Conservation (phyloP, 441 rosid species). For the Cnidoscolus chayamansa region DNA sequence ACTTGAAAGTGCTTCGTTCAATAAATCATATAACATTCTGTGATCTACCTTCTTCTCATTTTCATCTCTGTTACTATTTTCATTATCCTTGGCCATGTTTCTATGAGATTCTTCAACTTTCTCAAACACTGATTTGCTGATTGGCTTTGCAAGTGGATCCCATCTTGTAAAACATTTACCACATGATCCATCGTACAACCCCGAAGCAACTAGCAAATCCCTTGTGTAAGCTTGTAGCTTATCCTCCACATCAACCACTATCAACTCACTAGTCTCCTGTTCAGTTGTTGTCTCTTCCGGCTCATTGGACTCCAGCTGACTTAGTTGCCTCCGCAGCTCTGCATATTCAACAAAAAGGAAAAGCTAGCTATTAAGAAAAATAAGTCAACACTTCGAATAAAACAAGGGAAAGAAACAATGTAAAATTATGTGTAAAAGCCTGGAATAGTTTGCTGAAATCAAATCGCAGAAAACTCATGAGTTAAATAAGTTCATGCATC, state of each 20-base stretch:
- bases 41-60: slow-evolving; percentile 30
- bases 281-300: slow-evolving; percentile 36
- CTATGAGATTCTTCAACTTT: slow-evolving; percentile 48
- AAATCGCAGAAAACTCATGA: too few relatives aligned
- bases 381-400: slow-evolving; percentile 6
- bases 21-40: slow-evolving; percentile 58
- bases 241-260: slow-evolving; percentile 52
- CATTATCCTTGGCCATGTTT: slow-evolving; percentile 35
- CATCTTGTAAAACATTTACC: slow-evolving; percentile 39
- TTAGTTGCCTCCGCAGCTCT: slow-evolving; percentile 73
- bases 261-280: slow-evolving; percentile 39
- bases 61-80: slow-evolving; percentile 19
- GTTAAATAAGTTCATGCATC: too few relatives aligned
- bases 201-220: slow-evolving; percentile 79
- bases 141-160: slow-evolving; percentile 54
- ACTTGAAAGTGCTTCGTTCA: slow-evolving; percentile 68
- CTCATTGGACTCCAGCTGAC: slow-evolving; percentile 52
- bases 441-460: too few relatives aligned
- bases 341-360: slow-evolving; percentile 22
- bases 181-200: slow-evolving; percentile 58
- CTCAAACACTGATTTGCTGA: slow-evolving; percentile 52
- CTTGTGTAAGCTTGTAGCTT: slow-evolving; percentile 52
- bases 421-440: too few relatives aligned
- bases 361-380: slow-evolving; percentile 17
- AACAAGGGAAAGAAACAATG: too few relatives aligned